phyloP scores from a whole-genome alignment of 75 land plant species.

The Isoetes taiwanensis region DNA sequence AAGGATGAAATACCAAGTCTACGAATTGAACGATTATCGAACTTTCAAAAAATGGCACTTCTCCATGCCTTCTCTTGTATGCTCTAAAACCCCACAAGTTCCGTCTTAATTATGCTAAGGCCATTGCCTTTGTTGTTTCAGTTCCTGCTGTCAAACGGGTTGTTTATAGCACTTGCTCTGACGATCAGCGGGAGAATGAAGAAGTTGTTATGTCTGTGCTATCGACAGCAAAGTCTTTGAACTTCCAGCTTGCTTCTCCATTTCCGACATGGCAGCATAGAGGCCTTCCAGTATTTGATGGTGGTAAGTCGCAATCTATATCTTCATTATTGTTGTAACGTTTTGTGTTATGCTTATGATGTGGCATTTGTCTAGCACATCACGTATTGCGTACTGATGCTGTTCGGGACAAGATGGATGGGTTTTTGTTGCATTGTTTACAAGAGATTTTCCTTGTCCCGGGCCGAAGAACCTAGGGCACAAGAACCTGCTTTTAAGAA shows the following conservation, averaged over 20 bases:
- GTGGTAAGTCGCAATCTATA: conserved; percentile 33
- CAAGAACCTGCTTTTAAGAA: too few relatives aligned
- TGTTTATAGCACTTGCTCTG: conserved; percentile 92
- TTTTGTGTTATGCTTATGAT: neutral
- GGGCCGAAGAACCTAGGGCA: too few relatives aligned
- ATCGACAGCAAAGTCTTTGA: conserved; percentile 36
- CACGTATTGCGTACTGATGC: conserved; percentile 59
- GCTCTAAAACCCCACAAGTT: too few relatives aligned
- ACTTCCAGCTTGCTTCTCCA: conserved; percentile 48
- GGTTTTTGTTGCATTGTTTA: conserved; percentile 83
- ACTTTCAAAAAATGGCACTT: conserved; percentile 69
- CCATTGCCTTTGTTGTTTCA: conserved; percentile 35
- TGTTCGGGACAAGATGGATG: conserved; percentile 55
- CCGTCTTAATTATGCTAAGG: neutral
- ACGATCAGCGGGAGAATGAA: conserved; percentile 75
- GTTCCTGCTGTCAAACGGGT: conserved; percentile 79
- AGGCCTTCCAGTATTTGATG: conserved; percentile 83
- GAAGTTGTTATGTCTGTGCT: conserved; percentile 70
- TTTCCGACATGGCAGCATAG: conserved; percentile 73
- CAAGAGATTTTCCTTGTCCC: too few relatives aligned
- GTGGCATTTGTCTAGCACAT: conserved; percentile 37
- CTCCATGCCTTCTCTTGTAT: conserved; percentile 75
- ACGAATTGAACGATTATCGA: conserved; percentile 53
- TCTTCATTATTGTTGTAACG: neutral
- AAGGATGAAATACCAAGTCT: conserved; percentile 14